These are phyloP conservation scores for Penicillium riverlandense DNA, from an alignment of 495 filamentous ascomycete species.

Conservation along the genomic window DNA sequence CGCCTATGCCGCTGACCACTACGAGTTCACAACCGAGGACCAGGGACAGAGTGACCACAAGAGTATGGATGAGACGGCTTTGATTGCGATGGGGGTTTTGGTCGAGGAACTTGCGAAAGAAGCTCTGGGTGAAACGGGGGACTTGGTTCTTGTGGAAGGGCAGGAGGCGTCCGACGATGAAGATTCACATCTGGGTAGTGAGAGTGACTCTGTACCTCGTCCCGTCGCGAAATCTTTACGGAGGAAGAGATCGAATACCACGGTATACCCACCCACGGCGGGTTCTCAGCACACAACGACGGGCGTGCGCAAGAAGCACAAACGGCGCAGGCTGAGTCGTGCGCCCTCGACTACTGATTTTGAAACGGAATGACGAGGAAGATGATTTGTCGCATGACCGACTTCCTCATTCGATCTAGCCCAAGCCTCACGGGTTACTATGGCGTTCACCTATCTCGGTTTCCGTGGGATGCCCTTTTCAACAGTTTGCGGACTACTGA, in stretches of 20 bases:
- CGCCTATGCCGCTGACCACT: slow-evolving; percentile 66
- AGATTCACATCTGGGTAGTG: slow-evolving; percentile 1
- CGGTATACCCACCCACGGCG: slow-evolving; percentile 5
- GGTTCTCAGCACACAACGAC: slow-evolving; percentile 16
- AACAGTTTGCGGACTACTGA: too few species aligned
- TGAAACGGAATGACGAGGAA: slow-evolving; percentile 18
- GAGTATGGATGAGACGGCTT: slow-evolving; percentile 78
- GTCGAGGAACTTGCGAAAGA: slow-evolving; percentile 68
- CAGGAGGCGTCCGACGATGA: slow-evolving; percentile 28
- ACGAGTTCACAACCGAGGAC: slow-evolving; percentile 36
- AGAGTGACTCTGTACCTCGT: slow-evolving; percentile 2
- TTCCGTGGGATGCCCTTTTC: too few species aligned
- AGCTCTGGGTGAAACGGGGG: slow-evolving; percentile 60
- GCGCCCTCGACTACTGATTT: slow-evolving; percentile 15
- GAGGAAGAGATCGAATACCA: slow-evolving; percentile 10
- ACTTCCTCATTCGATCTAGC: too few species aligned
- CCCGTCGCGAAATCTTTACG: slow-evolving; percentile 1
- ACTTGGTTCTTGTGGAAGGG: slow-evolving; percentile 68
- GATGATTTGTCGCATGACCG: neutral
- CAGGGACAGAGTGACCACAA: slow-evolving; percentile 42
- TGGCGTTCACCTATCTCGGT: too few species aligned
- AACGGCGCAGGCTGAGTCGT: slow-evolving; percentile 19
- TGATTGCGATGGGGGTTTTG: slow-evolving; percentile 74
- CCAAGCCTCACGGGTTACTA: too few species aligned
- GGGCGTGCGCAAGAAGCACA: slow-evolving; percentile 12